Evolutionary conservation across 73 alveolate species (phyloP), one percentile per base, ranked within the genome.

Genomic region (Paraurostyla sp.): DNA sequence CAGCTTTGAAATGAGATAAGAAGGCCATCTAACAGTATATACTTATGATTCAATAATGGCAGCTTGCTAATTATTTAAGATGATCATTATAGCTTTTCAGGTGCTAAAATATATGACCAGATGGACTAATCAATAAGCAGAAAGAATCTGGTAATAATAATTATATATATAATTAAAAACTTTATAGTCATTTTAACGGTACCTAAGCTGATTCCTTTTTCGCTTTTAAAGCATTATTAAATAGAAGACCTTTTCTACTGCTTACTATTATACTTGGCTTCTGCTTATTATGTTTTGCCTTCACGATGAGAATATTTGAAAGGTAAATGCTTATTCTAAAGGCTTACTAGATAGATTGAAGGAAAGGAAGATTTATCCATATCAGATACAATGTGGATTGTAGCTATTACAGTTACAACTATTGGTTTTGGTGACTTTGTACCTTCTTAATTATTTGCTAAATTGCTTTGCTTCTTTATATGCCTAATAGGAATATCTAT

Each of bases 391-490:
- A 11, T 65, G 3, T 65, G 82, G 82, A 40, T 65, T 0, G 58
- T 38, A 6, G 32, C 20, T 1, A 65, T 65, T 30, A 38, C 82
- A 32, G 58, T 65, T 22, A 65, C 82, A 3, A 65, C 82, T 13
- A 65, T 65, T 38, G 82, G 82, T 7, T 65, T 22, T 65, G 82
- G 82, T 16, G 82, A 65, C 41, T 65, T 65, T 65, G 82, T 65
- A 18, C 82, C 82, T 38, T 3, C 35, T 18, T 38, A 65, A 22
- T 38, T 65, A 65, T 65, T 65, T 30, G 82, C 82, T 16, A 65
- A 65, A 40, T 30, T 65, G 3, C 82, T 65, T 38, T 38, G 41
- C 41, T 65, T 65, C 25, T 40, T 65, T 32, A 35, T 65, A 38
- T 65, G 82, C 41, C 56, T 65, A 11, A 11, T 65, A 3, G 82